Evolutionary conservation across 2,329 filamentous ascomycete genomes (phyloP), one percentile per base, ranked within the genome.

Genomic region (Pseudogymnoascus sp.): DNA sequence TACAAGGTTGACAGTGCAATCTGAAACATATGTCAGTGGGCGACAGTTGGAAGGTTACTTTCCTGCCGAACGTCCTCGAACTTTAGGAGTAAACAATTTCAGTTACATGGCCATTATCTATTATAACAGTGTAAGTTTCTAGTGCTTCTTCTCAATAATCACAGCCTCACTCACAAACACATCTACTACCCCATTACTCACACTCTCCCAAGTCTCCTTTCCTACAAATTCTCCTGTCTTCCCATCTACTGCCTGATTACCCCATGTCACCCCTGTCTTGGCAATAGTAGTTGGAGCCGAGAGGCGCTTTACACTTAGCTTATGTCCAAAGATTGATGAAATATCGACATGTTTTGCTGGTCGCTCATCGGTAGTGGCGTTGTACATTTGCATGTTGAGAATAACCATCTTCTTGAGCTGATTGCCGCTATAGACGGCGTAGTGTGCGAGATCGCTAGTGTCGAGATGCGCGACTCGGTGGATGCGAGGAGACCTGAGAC

Each of bases 121-220:
- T 37, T 37, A 37, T 37, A 37, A 11, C 2, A 37, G 11, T 37
- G 10, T 37, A 37, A 15, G 10, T 15, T 37, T 37, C 33, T 37
- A 37, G 33, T 35, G 9, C 31, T 42, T 42, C 38, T 42, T 79
- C 42, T 46, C 19, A n/a, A 46, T 46, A 46, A 46, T 46, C 11
- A 46, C 21, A 23, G 42, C 42, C 21, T 46, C 42, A 46, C 19
- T 23, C 19, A 21, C 19, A 23, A 23, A 23, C 2, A 46, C 21
- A 26, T 23, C 19, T 23, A 46, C 42, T 10, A 46, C 42, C 13
- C 42, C 42, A 15, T 46, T 26, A 7, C 7, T 46, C 19, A 46
- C 42, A 23, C 21, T 46, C 42, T 46, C 42, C 19, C 19, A 23
- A 26, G 13, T 23, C 42, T 46, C 13, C 6, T 13, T 15, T 23